Conservation (phyloP, 768 basidiomycete genomes). For the Dacryopinax spathularia region DNA sequence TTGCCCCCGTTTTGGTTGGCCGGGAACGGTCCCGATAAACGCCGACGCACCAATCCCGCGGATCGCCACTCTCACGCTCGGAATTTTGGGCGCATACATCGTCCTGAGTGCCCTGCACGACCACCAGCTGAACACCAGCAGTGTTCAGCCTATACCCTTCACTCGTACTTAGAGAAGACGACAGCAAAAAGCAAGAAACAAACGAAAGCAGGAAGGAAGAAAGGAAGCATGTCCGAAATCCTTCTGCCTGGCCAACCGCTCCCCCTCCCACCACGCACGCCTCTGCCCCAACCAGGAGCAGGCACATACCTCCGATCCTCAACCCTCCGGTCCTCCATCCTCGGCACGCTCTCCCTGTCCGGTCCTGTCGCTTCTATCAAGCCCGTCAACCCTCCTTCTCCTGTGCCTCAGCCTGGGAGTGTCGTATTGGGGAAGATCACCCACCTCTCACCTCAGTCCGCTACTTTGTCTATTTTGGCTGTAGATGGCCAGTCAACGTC, state of each 20-base stretch:
- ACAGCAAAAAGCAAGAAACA: slow-evolving; percentile 28
- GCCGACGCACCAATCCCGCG: too few species aligned
- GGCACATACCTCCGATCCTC: slow-evolving; percentile 56
- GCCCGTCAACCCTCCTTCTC: slow-evolving; percentile 40
- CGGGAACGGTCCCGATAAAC: too few species aligned
- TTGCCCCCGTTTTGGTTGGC: too few species aligned
- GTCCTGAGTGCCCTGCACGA: too few species aligned
- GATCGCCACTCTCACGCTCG: too few species aligned
- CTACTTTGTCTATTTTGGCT: slow-evolving; percentile 66
- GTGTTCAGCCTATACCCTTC: too few species aligned
- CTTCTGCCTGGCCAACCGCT: slow-evolving; percentile 74
- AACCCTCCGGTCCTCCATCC: slow-evolving; percentile 51
- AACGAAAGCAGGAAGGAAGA: slow-evolving; percentile 18
- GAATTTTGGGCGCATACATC: too few species aligned
- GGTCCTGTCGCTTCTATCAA: neutral
- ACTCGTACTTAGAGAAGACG: too few species aligned
- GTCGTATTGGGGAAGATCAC: slow-evolving; percentile 69
- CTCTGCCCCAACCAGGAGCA: slow-evolving; percentile 39
- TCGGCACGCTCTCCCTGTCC: slow-evolving; percentile 34
- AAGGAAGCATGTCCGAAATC: slow-evolving; percentile 22
- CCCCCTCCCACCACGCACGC: slow-evolving; percentile 38
- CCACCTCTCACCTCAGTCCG: slow-evolving; percentile 71
- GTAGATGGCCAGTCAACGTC: slow-evolving; percentile 72
- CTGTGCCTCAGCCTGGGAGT: slow-evolving; percentile 43
- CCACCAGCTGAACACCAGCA: too few species aligned